These are phyloP conservation scores for Sarocladium strictum DNA, from an alignment of 2,329 filamentous ascomycete genomes.

Conservation along the genomic window DNA sequence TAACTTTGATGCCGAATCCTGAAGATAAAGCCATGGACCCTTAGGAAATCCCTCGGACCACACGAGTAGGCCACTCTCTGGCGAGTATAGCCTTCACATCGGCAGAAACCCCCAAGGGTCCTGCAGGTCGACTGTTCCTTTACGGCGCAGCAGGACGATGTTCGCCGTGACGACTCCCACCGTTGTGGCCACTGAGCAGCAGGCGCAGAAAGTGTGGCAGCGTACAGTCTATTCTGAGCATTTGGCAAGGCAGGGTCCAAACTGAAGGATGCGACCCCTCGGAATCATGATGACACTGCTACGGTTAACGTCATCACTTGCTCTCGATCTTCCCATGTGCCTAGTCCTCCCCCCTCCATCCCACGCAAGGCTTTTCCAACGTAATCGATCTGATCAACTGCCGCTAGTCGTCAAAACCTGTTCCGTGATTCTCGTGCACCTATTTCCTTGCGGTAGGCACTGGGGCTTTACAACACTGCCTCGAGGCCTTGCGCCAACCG, in stretches of 20 bases:
- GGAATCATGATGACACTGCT: too few species aligned
- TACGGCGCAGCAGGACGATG: conserved; percentile 4
- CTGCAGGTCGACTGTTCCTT: background rate
- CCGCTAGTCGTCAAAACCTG: background rate
- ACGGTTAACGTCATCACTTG: background rate
- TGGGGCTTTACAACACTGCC: background rate
- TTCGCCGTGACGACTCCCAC: too few species aligned
- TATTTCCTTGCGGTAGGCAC: background rate
- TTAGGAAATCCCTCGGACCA: background rate
- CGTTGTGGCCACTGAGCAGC: too few species aligned
- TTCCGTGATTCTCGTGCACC: background rate
- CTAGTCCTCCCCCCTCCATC: background rate
- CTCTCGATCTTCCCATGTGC: background rate
- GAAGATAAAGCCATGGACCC: background rate
- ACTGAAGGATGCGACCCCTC: background rate
- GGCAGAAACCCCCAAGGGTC: background rate
- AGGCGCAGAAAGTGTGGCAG: too few species aligned
- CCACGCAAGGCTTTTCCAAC: background rate
- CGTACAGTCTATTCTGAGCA: background rate
- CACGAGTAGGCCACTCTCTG: too few species aligned
- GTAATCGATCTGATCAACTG: background rate
- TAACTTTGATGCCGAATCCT: too few species aligned
- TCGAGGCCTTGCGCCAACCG: background rate
- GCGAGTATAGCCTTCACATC: too few species aligned
- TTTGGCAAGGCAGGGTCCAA: background rate